Base-by-base conservation (phyloP, 257 asterid species). In the Plantago elongata region DNA sequence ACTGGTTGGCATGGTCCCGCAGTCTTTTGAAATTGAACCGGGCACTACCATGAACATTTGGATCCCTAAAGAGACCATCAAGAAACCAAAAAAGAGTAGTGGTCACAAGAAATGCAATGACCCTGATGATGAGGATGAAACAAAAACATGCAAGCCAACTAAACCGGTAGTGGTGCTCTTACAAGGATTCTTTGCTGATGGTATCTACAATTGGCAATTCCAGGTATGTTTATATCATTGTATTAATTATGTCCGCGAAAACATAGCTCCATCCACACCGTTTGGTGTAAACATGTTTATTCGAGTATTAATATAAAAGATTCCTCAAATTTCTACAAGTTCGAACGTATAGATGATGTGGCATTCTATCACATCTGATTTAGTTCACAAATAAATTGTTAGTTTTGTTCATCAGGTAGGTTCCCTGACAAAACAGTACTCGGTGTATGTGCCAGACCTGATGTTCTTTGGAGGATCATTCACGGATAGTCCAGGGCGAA, bases 151-250 rank as follows among this genome's bases (percentile, higher is more conserved):
- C 15, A 68, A 63, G 15, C 90, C 84, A 0, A 66, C 59, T 0
- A 85, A 83, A 17, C 92, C 96, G 9, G 92, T 76, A 0, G 88
- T 88, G 6, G 85, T 88, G 3, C 87, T 88, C 12, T 60, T 88
- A 52, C 95, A 88, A 38, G 96, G 96, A 40, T 85, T 88, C 46
- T 88, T 95, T 2, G 80, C 84, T 1, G 96, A 88, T 66, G 96
- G 96, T 14, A 77, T 88, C 2, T 89, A 83, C 37, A 88, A 95
- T 1, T 88, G 96, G 96, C 96, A 85, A 61, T 88, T 88, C 71
- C 96, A 87, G 64, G 76, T 81, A 1, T 72, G 81, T 7, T 14
- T 22, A 1, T 22, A 2, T 22, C 27, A 22, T 22, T 2, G 27
- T 22, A 22, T 22, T 22, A 22, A 22, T 22, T 22, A 22, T 22